phyloP scores from a whole-genome alignment of 495 filamentous ascomycete species.

The Aspergillus funiculosus region DNA sequence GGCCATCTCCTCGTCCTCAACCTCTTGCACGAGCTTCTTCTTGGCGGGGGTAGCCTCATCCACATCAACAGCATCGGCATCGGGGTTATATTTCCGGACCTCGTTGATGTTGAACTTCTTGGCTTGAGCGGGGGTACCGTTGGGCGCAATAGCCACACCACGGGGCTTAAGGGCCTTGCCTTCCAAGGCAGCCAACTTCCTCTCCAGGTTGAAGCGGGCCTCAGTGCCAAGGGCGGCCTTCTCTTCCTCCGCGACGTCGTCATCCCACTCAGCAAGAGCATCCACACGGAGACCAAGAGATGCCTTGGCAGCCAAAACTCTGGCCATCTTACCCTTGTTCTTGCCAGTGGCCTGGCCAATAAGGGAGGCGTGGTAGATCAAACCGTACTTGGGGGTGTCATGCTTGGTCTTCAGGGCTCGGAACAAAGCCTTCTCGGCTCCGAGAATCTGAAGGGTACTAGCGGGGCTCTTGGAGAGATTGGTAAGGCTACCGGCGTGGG shows the following conservation, averaged over 20 bases:
- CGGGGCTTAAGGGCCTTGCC: conserved; percentile 79
- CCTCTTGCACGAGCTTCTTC: conserved; percentile 50
- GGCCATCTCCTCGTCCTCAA: conserved; percentile 51
- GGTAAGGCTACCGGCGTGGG: conserved; percentile 91
- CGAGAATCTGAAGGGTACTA: conserved; percentile 94
- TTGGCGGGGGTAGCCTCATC: conserved; percentile 51
- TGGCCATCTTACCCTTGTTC: conserved; percentile 99
- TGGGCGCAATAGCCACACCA: conserved; percentile 69
- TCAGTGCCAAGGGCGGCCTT: conserved; percentile 68
- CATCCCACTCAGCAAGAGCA: conserved; percentile 76
- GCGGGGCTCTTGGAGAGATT: conserved; percentile 95
- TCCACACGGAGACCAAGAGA: conserved; percentile 91
- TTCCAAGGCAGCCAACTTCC: conserved; percentile 76
- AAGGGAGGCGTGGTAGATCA: conserved; percentile 96
- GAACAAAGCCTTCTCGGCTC: conserved; percentile 98
- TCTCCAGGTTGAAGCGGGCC: conserved; percentile 73
- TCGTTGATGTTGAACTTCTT: conserved; percentile 90
- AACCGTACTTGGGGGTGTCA: conserved; percentile 97
- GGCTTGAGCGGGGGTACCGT: conserved; percentile 52
- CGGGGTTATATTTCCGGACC: conserved; percentile 90
- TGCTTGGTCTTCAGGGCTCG: conserved; percentile 98
- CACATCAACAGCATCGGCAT: conserved; percentile 77
- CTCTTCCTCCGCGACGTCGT: conserved; percentile 80
- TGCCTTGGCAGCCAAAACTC: conserved; percentile 89
- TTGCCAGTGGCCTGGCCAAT: conserved; percentile 93